These are phyloP conservation scores for Furculomyces boomerangus DNA, from an alignment of 371 early-diverging fungal genomes.

Conservation along the genomic window DNA sequence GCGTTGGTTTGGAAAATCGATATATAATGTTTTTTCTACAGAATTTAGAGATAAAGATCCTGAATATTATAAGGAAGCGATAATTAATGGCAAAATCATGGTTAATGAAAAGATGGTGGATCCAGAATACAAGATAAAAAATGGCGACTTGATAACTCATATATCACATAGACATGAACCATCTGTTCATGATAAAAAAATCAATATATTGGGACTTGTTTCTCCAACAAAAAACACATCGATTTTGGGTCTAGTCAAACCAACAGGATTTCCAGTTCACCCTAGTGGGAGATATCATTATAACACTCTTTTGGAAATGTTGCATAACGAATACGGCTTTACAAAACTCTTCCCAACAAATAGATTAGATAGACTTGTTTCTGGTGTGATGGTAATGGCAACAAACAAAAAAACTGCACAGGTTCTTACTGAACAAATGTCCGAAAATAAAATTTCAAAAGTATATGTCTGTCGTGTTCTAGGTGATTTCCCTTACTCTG, in stretches of 20 bases:
- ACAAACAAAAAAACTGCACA: slow-evolving; percentile 37
- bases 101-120: slow-evolving; percentile 44
- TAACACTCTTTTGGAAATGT: slow-evolving; percentile 65
- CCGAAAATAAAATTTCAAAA: slow-evolving; percentile 46
- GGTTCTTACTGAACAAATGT: slow-evolving; percentile 40
- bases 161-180: slow-evolving; percentile 90
- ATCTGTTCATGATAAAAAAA: slow-evolving; percentile 45
- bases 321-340: slow-evolving; percentile 43
- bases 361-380: slow-evolving; percentile 82
- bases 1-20: slow-evolving; percentile 61
- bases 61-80: slow-evolving; percentile 66
- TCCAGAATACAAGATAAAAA: slow-evolving; percentile 33
- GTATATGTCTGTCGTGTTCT: slow-evolving; percentile 71
- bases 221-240: slow-evolving; percentile 22
- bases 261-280: slow-evolving; percentile 71
- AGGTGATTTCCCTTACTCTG: slow-evolving; percentile 75
- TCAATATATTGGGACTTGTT: slow-evolving; percentile 32
- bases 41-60: slow-evolving; percentile 74
- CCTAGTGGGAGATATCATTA: slow-evolving; percentile 63
- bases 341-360: slow-evolving; percentile 53
- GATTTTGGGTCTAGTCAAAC: slow-evolving; percentile 73
- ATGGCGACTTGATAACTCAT: slow-evolving; percentile 61
- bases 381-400: slow-evolving; percentile 73
- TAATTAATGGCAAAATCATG: slow-evolving; percentile 52
- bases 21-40: slow-evolving; percentile 54